Evolutionary conservation across 2,329 filamentous ascomycete species (phyloP).

Genomic region (Monilinia fructicola): DNA sequence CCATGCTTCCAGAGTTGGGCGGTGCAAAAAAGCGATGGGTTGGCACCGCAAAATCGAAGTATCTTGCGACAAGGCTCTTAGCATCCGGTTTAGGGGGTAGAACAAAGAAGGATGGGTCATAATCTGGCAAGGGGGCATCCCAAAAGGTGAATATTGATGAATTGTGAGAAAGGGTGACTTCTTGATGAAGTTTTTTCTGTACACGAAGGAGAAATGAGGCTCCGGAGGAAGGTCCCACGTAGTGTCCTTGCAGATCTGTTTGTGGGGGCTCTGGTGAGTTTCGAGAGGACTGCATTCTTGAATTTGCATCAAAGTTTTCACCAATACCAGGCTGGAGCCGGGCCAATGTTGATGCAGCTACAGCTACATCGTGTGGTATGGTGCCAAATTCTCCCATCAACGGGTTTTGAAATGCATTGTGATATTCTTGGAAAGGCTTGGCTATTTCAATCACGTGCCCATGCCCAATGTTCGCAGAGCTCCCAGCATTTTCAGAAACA

Average conservation of each 20-base stretch:
- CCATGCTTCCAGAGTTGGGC: constrained; percentile 53
- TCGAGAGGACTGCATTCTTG: constrained; percentile 37
- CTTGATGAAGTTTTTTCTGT: constrained; percentile 49
- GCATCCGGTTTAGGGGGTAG: constrained; percentile 36
- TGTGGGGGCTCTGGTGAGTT: constrained; percentile 49
- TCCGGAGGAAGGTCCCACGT: constrained; percentile 49
- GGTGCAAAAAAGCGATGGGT: constrained; percentile 58
- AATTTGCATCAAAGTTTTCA: background rate
- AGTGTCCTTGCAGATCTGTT: constrained; percentile 49
- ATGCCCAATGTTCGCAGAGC: background rate
- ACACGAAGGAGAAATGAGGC: constrained; percentile 52
- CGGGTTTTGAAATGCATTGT: constrained; percentile 9
- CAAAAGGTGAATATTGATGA: constrained; percentile 42
- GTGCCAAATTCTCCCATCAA: background rate
- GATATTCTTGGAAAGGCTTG: constrained; percentile 7
- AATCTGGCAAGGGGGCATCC: constrained; percentile 46
- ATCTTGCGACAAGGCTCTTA: constrained; percentile 46
- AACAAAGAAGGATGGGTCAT: constrained; percentile 46
- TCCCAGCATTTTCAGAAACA: constrained; percentile 10
- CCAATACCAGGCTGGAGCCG: constrained; percentile 1
- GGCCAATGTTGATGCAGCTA: constrained; percentile 19
- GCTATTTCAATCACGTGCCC: constrained; percentile 9
- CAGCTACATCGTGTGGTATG: constrained; percentile 16
- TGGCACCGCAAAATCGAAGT: constrained; percentile 60
- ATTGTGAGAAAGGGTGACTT: constrained; percentile 42